These are phyloP conservation scores for Chaetomium sp. DNA, from an alignment of 2,329 filamentous ascomycete species.

Conservation along the genomic window DNA sequence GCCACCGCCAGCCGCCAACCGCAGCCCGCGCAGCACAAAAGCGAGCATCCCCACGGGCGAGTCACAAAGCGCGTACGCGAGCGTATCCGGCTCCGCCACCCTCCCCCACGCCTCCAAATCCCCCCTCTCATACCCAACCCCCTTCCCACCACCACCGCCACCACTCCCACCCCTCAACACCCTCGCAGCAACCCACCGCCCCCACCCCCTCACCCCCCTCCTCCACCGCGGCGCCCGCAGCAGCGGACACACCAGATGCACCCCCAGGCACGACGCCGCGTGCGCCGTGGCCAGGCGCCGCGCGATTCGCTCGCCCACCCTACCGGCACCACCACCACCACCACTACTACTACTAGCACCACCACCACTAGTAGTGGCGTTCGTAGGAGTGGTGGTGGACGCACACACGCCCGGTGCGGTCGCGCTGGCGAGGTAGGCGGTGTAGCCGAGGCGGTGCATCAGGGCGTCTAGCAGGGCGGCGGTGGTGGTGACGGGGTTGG, in stretches of 20 bases:
- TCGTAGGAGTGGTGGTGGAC: not conserved
- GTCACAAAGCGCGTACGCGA: slow-evolving; percentile 63
- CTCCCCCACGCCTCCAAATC: too few relatives aligned
- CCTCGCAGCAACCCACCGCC: slow-evolving; percentile 59
- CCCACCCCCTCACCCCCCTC: slow-evolving; percentile 50
- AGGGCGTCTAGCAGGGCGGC: slow-evolving; percentile 59
- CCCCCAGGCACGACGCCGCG: not conserved
- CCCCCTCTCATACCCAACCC: too few relatives aligned
- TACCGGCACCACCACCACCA: too few relatives aligned
- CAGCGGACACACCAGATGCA: not conserved
- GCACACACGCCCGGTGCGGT: slow-evolving; percentile 50
- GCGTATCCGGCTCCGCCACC: slow-evolving; percentile 54
- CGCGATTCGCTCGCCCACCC: not conserved
- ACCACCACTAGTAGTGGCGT: not conserved
- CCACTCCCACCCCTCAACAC: slow-evolving; percentile 42
- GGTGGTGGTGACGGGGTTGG: slow-evolving; percentile 53
- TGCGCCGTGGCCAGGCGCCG: not conserved
- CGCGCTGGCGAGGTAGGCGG: slow-evolving; percentile 59
- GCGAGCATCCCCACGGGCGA: slow-evolving; percentile 61
- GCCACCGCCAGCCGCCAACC: slow-evolving; percentile 36
- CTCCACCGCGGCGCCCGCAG: not conserved
- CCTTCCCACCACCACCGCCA: too few relatives aligned
- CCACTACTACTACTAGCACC: too few relatives aligned
- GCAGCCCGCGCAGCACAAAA: slow-evolving; percentile 53
- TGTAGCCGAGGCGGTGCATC: slow-evolving; percentile 62